These are phyloP conservation scores for Suillus weaverae DNA, from an alignment of 768 basidiomycete species.

Conservation along the genomic window DNA sequence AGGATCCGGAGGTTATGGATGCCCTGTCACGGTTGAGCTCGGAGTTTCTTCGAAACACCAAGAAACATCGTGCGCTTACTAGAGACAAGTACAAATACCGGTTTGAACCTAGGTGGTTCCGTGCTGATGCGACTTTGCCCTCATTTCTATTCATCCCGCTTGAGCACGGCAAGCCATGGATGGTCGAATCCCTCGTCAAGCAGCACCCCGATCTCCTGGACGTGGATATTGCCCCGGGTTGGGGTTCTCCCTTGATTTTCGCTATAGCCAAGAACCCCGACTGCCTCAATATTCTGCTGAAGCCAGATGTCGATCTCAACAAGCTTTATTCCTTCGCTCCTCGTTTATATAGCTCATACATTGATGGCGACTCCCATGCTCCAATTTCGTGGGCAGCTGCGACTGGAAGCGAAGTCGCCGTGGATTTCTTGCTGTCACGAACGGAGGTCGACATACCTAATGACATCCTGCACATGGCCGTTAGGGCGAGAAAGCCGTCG, in stretches of 20 bases:
- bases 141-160: background rate
- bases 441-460: background rate
- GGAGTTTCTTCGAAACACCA: background rate
- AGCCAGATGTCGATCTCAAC: background rate
- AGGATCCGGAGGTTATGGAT: background rate
- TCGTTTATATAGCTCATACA: fast-evolving
- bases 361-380: background rate
- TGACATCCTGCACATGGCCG: background rate
- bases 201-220: background rate
- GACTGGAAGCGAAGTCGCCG: background rate
- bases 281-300: background rate
- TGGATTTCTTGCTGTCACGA: background rate
- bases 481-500: fast-evolving
- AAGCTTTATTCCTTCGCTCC: background rate
- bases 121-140: background rate
- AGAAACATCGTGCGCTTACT: background rate
- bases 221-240: background rate
- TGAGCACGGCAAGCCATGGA: background rate
- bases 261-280: background rate
- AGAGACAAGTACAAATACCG: too few relatives aligned
- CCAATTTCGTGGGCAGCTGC: background rate
- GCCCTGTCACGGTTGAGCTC: background rate
- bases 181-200: background rate
- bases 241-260: background rate
- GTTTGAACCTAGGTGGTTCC: too few relatives aligned